phyloP scores from a whole-genome alignment of 192 early-diverging fungal genomes.

The Geosiphon pyriformis region DNA sequence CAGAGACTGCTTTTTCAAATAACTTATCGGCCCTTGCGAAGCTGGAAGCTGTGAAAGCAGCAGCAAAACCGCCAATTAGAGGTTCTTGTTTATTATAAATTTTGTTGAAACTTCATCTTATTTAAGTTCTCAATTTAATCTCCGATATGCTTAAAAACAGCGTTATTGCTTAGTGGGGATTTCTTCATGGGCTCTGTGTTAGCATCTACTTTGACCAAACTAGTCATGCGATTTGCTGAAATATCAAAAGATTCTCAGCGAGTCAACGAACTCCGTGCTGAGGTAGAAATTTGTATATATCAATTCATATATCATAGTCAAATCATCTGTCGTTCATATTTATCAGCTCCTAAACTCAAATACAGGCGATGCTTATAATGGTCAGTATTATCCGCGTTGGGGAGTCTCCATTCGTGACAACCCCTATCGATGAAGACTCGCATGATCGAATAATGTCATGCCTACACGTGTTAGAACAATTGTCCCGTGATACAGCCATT shows the following conservation, averaged over 20 bases:
- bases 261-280: slow-evolving; percentile 83
- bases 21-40: slow-evolving; percentile 38
- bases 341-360: background rate
- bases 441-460: slow-evolving; percentile 87
- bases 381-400: slow-evolving; percentile 91
- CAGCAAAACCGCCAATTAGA: slow-evolving; percentile 67
- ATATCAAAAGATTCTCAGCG: slow-evolving; percentile 41
- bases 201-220: slow-evolving; percentile 83
- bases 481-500: slow-evolving; percentile 46
- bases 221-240: slow-evolving; percentile 74
- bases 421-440: slow-evolving; percentile 97
- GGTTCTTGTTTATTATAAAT: slow-evolving; percentile 26
- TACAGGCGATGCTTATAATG: slow-evolving; percentile 92
- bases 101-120: background rate
- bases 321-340: slow-evolving; percentile 1
- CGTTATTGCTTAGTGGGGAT: slow-evolving; percentile 87
- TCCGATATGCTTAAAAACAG: slow-evolving; percentile 31
- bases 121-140: background rate
- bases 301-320: background rate
- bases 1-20: slow-evolving; percentile 81
- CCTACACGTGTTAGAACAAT: slow-evolving; percentile 67
- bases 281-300: slow-evolving; percentile 40
- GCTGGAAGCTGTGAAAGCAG: slow-evolving; percentile 47
- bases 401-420: slow-evolving; percentile 75
- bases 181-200: slow-evolving; percentile 90